These are phyloP conservation scores for Aspergillus carlsbadensis DNA, from an alignment of 495 filamentous ascomycete genomes.

Conservation along the genomic window DNA sequence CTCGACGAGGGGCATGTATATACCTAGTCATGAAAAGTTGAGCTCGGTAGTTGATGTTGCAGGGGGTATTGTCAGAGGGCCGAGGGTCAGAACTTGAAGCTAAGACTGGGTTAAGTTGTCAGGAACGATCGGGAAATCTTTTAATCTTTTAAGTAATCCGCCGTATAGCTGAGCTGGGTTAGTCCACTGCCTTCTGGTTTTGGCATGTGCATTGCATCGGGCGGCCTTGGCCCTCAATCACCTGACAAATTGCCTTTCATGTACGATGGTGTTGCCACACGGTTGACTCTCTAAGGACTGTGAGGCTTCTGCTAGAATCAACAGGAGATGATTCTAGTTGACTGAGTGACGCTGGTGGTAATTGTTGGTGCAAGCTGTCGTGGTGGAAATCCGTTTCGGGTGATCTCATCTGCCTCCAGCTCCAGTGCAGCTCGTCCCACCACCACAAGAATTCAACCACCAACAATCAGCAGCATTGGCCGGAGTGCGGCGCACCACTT, in stretches of 20 bases:
- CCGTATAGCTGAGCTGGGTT: not conserved
- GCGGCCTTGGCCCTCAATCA: not conserved
- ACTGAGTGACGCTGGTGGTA: not conserved
- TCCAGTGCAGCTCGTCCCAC: not conserved
- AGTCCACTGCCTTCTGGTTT: not conserved
- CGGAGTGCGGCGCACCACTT: not conserved
- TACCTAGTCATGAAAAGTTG: slow-evolving; percentile 64
- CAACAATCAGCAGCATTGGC: not conserved
- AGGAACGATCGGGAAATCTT: not conserved
- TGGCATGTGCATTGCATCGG: not conserved
- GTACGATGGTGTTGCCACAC: not conserved
- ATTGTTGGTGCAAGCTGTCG: not conserved
- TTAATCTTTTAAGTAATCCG: too few relatives aligned
- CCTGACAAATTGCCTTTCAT: not conserved
- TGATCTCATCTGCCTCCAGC: slow-evolving; percentile 18
- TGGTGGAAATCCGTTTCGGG: slow-evolving; percentile 9
- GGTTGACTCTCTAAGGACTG: too few relatives aligned
- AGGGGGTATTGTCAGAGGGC: too few relatives aligned
- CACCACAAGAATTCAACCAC: not conserved
- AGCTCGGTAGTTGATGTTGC: not conserved
- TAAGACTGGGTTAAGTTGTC: not conserved
- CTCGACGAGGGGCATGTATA: slow-evolving; percentile 74
- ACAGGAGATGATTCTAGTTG: not conserved
- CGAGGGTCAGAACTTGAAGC: not conserved
- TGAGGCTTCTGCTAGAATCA: too few relatives aligned